Evolutionary conservation across 306 rosid species (phyloP).

Genomic region (Prunus fruticosa): DNA sequence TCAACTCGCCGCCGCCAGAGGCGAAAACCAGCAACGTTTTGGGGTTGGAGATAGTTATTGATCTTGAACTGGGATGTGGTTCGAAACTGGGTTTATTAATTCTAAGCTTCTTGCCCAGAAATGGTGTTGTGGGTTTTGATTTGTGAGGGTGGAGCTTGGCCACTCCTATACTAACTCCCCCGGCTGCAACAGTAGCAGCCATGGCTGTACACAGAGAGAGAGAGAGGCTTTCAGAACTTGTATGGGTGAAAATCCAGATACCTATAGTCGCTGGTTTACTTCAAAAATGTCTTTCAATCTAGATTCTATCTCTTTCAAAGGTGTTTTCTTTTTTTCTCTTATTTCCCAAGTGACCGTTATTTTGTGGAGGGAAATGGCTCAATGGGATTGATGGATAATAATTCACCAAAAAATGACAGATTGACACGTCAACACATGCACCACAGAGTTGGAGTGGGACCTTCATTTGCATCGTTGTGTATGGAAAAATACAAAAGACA

Average conservation of each 20-base stretch:
- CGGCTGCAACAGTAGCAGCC: slow-evolving; percentile 54
- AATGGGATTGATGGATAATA: slow-evolving; percentile 32
- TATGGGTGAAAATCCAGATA: slow-evolving; percentile 14
- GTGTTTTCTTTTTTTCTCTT: not conserved
- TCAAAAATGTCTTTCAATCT: slow-evolving; percentile 26
- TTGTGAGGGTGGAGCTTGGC: slow-evolving; percentile 49
- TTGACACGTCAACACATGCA: slow-evolving; percentile 18
- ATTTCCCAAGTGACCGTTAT: slow-evolving; percentile 21
- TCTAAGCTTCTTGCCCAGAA: slow-evolving; percentile 55
- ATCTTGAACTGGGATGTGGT: slow-evolving; percentile 12
- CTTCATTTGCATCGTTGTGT: no score
- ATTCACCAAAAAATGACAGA: slow-evolving; percentile 30
- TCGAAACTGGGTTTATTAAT: slow-evolving; percentile 35
- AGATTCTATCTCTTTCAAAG: not conserved
- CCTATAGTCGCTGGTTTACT: slow-evolving; percentile 1
- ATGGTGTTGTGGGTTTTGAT: slow-evolving; percentile 47
- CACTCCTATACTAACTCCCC: slow-evolving; percentile 51
- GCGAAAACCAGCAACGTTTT: slow-evolving; percentile 32
- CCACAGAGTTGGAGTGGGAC: not conserved
- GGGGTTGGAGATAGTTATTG: slow-evolving; percentile 30
- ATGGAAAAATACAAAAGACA: no score
- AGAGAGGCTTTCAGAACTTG: not conserved
- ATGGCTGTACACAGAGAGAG: slow-evolving; percentile 15
- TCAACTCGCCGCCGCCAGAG: slow-evolving; percentile 48
- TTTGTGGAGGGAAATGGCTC: slow-evolving; percentile 53